phyloP scores from a whole-genome alignment of 768 basidiomycete genomes.

The Lactarius hengduanensis region DNA sequence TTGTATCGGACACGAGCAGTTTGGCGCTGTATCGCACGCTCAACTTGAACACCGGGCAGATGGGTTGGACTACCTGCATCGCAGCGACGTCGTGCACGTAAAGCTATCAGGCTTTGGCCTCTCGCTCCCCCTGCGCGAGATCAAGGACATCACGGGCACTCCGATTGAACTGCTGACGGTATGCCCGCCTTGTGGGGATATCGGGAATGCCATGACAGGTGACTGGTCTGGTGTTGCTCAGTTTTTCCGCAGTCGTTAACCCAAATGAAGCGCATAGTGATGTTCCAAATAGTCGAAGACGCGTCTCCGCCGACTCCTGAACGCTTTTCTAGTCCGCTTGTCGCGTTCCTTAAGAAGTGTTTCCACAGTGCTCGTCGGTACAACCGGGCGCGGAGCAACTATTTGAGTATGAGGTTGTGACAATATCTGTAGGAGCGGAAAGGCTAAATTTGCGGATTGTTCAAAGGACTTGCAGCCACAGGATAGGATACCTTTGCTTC shows the following conservation, averaged over 20 bases:
- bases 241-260: neutral
- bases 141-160: too few relatives aligned
- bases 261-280: slow-evolving; percentile 50
- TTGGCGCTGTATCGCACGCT: slow-evolving; percentile 94
- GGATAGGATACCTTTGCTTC: slow-evolving; percentile 93
- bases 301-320: slow-evolving; percentile 84
- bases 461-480: slow-evolving; percentile 78
- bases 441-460: slow-evolving; percentile 1
- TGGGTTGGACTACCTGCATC: too few relatives aligned
- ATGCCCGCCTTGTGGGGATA: slow-evolving; percentile 89
- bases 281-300: slow-evolving; percentile 98
- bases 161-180: slow-evolving; percentile 92
- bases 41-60: slow-evolving; percentile 91
- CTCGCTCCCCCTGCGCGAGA: too few relatives aligned
- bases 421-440: neutral
- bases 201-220: slow-evolving; percentile 90
- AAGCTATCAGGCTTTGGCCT: too few relatives aligned
- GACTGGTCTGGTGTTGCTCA: slow-evolving; percentile 16
- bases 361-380: slow-evolving; percentile 83
- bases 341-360: slow-evolving; percentile 81
- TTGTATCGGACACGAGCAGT: slow-evolving; percentile 95
- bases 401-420: slow-evolving; percentile 72
- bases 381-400: slow-evolving; percentile 85
- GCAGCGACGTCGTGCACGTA: too few relatives aligned
- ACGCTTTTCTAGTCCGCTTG: slow-evolving; percentile 68